A percentile compares a stretch with the other conserved stretches of the same genome.
Conservation (phyloP, 164 flowering plant species). For the Vitis vinifera region DNA sequence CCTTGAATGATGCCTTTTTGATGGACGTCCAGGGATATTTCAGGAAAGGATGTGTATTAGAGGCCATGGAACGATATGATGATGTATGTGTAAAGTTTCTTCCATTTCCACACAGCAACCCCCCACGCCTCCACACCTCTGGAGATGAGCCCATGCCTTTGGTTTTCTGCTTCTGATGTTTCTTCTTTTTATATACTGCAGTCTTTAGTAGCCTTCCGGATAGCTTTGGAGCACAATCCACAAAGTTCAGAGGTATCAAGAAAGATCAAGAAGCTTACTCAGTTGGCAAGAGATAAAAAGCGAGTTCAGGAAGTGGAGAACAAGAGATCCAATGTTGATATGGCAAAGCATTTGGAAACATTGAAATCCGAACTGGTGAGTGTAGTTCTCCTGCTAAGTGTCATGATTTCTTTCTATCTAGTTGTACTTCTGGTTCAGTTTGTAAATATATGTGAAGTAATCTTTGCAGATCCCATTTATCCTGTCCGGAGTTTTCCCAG, state of each 20-base stretch:
- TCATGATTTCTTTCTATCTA: not conserved
- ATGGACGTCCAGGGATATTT: slow-evolving; percentile 72
- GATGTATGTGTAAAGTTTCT: slow-evolving; percentile 48
- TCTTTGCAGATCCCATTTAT: no score
- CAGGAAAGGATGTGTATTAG: slow-evolving; percentile 90
- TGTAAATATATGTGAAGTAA: not conserved
- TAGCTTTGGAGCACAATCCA: slow-evolving; percentile 73
- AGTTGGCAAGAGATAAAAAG: slow-evolving; percentile 66
- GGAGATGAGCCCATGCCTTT: not conserved
- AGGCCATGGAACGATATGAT: slow-evolving; percentile 88
- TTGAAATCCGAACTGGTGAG: slow-evolving; percentile 80
- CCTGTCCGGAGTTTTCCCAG: no score
- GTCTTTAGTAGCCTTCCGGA: slow-evolving; percentile 80
- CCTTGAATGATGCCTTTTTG: slow-evolving; percentile 4
- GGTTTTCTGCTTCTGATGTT: slow-evolving; percentile 10
- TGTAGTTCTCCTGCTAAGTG: not conserved
- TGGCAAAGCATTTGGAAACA: slow-evolving; percentile 65
- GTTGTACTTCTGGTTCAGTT: not conserved
- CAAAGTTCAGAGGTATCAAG: slow-evolving; percentile 85
- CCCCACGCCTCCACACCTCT: not conserved
- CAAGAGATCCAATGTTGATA: slow-evolving; percentile 70
- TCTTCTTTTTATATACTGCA: slow-evolving; percentile 20
- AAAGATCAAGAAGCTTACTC: slow-evolving; percentile 79
- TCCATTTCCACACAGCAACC: not conserved
- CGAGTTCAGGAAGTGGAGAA: slow-evolving; percentile 78